Percentiles rank a stretch among this genome's conserved stretches.
Conservation (phyloP, 495 filamentous ascomycete genomes). For the Penicillium robsamsonii region DNA sequence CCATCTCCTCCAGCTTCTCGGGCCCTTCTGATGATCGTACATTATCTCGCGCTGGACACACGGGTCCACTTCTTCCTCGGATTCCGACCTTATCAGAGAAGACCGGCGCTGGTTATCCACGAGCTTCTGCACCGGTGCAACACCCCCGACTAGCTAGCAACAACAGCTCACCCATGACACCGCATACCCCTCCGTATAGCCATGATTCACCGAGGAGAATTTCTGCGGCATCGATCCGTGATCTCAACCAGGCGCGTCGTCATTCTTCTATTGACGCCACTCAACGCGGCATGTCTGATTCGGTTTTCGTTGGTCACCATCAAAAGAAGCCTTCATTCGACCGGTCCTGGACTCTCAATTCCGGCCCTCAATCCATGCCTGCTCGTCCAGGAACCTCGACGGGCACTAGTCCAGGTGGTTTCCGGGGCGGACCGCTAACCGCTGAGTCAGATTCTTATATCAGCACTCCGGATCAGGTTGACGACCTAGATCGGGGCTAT, state of each 20-base stretch:
- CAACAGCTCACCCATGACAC: conserved; percentile 33
- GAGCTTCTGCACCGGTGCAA: conserved; percentile 31
- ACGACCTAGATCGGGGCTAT: conserved; percentile 84
- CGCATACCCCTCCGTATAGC: conserved; percentile 36
- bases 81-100: conserved; percentile 57
- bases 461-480: conserved; percentile 30
- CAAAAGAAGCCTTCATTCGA: conserved; percentile 88
- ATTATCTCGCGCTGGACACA: conserved; percentile 36
- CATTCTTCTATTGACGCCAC: conserved; percentile 78
- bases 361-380: conserved; percentile 30
- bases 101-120: conserved; percentile 24
- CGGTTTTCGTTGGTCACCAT: conserved; percentile 44
- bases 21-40: conserved; percentile 41
- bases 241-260: conserved; percentile 79
- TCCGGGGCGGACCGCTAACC: conserved; percentile 22
- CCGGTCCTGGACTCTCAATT: conserved; percentile 79
- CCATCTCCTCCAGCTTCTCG: conserved; percentile 32
- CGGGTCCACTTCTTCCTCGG: conserved; percentile 55
- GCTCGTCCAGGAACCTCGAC: conserved; percentile 40
- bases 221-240: conserved; percentile 82
- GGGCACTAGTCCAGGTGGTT: conserved; percentile 27
- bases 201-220: conserved; percentile 59
- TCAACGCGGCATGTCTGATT: conserved; percentile 33
- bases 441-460: conserved; percentile 29
- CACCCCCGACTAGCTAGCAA: conserved; percentile 39